These are phyloP conservation scores for Colletotrichum neosansevieriae DNA, from an alignment of 2,329 filamentous ascomycete genomes.

Conservation along the genomic window DNA sequence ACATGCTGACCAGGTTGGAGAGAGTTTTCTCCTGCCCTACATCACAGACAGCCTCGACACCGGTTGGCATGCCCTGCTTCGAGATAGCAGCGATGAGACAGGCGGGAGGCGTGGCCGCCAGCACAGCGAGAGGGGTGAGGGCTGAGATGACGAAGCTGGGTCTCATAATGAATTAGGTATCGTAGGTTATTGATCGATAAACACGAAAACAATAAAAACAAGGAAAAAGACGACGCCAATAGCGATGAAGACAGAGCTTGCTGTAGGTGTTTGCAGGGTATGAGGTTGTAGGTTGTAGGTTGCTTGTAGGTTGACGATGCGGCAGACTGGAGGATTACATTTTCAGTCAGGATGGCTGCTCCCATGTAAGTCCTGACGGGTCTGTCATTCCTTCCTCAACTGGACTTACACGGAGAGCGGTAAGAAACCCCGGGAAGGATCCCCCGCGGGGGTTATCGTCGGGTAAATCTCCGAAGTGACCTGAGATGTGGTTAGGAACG, in stretches of 20 bases:
- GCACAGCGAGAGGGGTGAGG: constrained; percentile 25
- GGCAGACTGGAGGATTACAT: background rate
- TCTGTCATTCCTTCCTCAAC: no score
- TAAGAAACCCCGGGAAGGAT: background rate
- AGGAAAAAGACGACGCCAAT: background rate
- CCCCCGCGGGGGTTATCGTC: constrained; percentile 14
- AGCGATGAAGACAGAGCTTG: no score
- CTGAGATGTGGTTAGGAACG: constrained; percentile 20
- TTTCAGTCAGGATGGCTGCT: background rate
- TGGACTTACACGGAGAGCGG: background rate
- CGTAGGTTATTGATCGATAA: background rate
- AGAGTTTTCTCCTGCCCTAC: constrained; percentile 38
- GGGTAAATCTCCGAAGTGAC: constrained; percentile 26
- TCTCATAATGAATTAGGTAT: constrained; percentile 14
- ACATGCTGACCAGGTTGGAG: constrained; percentile 34
- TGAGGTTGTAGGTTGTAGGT: background rate
- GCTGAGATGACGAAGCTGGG: constrained; percentile 20
- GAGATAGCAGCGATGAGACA: constrained; percentile 40
- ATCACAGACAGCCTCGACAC: constrained; percentile 35
- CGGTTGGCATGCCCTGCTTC: constrained; percentile 32
- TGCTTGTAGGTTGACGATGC: background rate
- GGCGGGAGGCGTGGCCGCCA: constrained; percentile 35
- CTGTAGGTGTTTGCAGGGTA: background rate
- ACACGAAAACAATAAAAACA: background rate
- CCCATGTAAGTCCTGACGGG: background rate